Conservation (phyloP, 176 grass and related monocot genomes). For the Zoysia japonica region DNA sequence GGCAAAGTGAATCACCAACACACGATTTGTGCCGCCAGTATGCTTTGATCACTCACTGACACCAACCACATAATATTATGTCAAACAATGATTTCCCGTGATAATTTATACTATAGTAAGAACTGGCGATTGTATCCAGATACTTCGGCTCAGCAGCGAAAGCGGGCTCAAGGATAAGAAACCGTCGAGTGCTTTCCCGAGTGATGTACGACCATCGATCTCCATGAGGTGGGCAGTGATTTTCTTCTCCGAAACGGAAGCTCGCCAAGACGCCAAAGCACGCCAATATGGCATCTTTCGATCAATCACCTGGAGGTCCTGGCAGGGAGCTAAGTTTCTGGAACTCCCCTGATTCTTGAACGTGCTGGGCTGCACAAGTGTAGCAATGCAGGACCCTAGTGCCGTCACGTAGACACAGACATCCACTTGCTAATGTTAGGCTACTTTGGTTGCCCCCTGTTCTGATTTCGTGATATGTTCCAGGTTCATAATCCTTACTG, state of each 20-base stretch:
- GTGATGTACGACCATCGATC: neutral
- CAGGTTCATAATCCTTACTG: constrained; percentile 81
- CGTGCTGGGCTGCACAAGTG: no score
- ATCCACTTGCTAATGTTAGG: neutral
- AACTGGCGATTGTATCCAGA: constrained; percentile 15
- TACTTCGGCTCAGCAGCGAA: neutral
- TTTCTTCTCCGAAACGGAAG: constrained; percentile 14
- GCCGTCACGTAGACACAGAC: neutral
- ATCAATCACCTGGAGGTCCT: constrained; percentile 20
- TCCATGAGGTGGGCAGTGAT: neutral
- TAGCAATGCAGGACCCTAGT: neutral
- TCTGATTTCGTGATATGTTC: constrained; percentile 39
- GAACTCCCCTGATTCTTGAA: neutral
- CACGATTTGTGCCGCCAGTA: neutral
- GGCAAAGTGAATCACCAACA: neutral
- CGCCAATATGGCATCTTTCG: neutral
- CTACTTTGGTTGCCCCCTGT: constrained; percentile 27
- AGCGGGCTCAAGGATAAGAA: neutral
- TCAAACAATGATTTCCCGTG: neutral
- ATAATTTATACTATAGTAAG: neutral
- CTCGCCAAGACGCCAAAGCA: neutral
- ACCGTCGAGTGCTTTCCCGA: neutral
- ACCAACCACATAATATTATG: neutral
- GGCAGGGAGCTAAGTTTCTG: neutral
- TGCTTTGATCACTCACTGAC: neutral